phyloP scores from a whole-genome alignment of 2,329 filamentous ascomycete genomes.

The Colletotrichum gigasporum region DNA sequence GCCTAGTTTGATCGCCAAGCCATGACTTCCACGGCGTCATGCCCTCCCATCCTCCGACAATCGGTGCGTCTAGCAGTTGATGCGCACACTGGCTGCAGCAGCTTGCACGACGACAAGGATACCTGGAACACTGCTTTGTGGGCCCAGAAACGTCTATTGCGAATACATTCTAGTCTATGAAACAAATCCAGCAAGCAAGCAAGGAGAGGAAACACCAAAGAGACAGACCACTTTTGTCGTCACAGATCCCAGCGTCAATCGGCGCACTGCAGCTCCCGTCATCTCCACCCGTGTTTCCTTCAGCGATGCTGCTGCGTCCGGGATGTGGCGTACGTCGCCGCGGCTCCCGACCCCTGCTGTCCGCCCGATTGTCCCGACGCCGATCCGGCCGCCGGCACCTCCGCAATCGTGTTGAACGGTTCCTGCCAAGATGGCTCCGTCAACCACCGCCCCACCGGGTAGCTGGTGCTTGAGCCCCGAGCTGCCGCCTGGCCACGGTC shows the following conservation, averaged over 20 bases:
- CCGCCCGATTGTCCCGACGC: not conserved
- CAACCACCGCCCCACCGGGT: constrained; percentile 19
- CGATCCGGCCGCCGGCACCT: constrained; percentile 19
- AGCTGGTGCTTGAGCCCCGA: not conserved
- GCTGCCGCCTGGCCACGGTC: not conserved
- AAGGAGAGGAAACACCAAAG: not conserved
- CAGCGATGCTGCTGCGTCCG: constrained; percentile 14
- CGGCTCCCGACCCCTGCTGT: constrained; percentile 8
- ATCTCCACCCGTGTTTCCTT: not conserved
- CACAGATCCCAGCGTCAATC: no score
- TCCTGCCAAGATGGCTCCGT: constrained; percentile 26
- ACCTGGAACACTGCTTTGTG: no score
- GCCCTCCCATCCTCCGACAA: not conserved
- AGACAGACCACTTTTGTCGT: not conserved
- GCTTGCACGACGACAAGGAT: no score
- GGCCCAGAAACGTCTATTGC: not conserved
- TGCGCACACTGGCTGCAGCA: no score
- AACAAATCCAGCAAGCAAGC: not conserved
- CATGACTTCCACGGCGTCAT: not conserved
- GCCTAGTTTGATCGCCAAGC: not conserved
- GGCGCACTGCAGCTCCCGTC: no score
- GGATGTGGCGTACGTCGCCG: constrained; percentile 21
- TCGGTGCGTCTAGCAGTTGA: no score
- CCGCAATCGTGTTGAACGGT: constrained; percentile 26
- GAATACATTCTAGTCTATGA: not conserved